These are phyloP conservation scores for Elaeagnus macrophylla DNA, from an alignment of 306 rosid genomes.

Conservation along the genomic window DNA sequence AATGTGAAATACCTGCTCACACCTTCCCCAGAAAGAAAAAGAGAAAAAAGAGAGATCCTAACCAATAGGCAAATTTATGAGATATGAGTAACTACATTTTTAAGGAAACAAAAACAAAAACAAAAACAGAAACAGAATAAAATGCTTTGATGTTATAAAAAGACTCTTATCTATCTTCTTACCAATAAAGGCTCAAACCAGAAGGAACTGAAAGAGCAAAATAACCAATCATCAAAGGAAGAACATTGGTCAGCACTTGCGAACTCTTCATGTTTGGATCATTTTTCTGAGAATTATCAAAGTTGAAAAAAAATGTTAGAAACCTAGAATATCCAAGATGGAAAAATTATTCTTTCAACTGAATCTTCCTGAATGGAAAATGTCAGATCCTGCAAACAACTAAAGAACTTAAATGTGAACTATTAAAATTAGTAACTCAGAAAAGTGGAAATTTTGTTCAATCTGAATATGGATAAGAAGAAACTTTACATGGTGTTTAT, in stretches of 20 bases:
- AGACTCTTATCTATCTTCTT: conserved; percentile 21
- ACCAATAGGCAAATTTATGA: background rate
- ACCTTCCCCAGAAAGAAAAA: background rate
- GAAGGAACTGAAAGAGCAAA: conserved; percentile 98
- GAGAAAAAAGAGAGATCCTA: background rate
- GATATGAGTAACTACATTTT: background rate
- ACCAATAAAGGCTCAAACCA: conserved; percentile 98
- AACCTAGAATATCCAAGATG: background rate
- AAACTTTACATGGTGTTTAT: no score
- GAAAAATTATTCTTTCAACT: background rate
- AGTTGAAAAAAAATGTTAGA: background rate
- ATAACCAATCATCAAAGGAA: conserved; percentile 92
- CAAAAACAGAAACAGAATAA: background rate
- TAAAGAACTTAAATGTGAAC: no score
- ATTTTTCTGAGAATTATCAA: conserved; percentile 43
- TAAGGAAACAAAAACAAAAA: conserved; percentile 3
- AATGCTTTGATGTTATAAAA: conserved; percentile 1
- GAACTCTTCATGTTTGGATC: conserved; percentile 93
- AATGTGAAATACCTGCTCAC: conserved; percentile 8
- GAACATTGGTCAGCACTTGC: conserved; percentile 66
- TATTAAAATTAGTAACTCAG: no score
- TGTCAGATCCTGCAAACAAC: no score
- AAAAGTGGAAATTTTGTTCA: no score
- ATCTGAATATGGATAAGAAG: no score
- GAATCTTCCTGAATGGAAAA: no score